Evolutionary conservation across 768 basidiomycete genomes (phyloP).

Genomic region (Suillus placidus): DNA sequence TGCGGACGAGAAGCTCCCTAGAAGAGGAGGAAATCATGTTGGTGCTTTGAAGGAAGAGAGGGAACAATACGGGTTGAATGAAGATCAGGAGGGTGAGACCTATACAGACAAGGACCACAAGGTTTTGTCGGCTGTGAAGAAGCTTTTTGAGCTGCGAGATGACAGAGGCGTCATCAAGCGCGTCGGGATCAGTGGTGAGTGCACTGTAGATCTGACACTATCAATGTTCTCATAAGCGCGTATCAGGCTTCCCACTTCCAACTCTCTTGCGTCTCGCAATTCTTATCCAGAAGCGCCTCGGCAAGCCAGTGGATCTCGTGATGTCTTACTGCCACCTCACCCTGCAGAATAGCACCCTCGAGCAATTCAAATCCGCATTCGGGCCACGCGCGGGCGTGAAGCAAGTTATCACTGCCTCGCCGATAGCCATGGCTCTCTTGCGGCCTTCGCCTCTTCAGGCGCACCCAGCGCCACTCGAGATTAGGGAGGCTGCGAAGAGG

Average conservation of each 20-base stretch:
- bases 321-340: conserved; percentile 83
- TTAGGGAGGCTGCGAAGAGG: conserved; percentile 46
- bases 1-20: conserved; percentile 51
- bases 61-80: conserved; percentile 64
- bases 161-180: conserved; percentile 66
- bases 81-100: conserved; percentile 57
- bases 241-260: conserved; percentile 75
- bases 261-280: conserved; percentile 83
- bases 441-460: conserved; percentile 59
- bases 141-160: conserved; percentile 67
- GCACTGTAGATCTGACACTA: background rate
- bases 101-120: conserved; percentile 72
- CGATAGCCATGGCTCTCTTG: conserved; percentile 83
- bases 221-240: background rate
- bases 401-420: conserved; percentile 78
- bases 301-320: conserved; percentile 73
- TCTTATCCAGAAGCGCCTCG: conserved; percentile 68
- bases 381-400: conserved; percentile 62
- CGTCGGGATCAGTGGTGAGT: conserved; percentile 79
- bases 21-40: conserved; percentile 55
- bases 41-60: conserved; percentile 56
- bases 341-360: conserved; percentile 69
- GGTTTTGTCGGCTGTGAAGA: conserved; percentile 66
- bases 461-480: conserved; percentile 70
- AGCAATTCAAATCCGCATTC: conserved; percentile 58